These are phyloP conservation scores for Tolypocladium tundrense DNA, from an alignment of 2,329 filamentous ascomycete species.

Conservation along the genomic window DNA sequence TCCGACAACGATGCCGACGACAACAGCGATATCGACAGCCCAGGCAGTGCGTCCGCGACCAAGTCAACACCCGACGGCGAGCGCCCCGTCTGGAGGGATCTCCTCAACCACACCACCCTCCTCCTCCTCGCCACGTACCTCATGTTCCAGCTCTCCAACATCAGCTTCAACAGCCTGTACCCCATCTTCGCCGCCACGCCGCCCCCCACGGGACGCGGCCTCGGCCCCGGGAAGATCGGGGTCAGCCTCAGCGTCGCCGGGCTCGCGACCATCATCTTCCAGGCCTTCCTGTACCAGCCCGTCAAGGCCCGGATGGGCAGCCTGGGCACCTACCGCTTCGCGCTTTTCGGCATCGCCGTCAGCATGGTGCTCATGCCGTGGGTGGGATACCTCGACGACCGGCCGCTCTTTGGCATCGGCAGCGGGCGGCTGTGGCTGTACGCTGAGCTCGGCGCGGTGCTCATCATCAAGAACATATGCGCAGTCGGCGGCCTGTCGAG, in stretches of 20 bases:
- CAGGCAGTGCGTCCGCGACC: not conserved
- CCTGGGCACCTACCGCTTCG: slow-evolving; percentile 69
- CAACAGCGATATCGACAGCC: slow-evolving; percentile 9
- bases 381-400: slow-evolving; percentile 64
- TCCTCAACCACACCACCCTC: slow-evolving; percentile 74
- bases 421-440: slow-evolving; percentile 63
- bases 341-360: slow-evolving; percentile 68
- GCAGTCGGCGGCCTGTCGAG: slow-evolving; percentile 84
- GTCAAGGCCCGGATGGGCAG: slow-evolving; percentile 76
- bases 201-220: slow-evolving; percentile 63
- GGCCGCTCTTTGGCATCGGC: slow-evolving; percentile 45
- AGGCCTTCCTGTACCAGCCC: slow-evolving; percentile 73
- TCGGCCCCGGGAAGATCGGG: slow-evolving; percentile 74
- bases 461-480: slow-evolving; percentile 84
- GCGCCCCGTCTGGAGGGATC: slow-evolving; percentile 35
- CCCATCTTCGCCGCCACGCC: slow-evolving; percentile 78
- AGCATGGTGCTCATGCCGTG: slow-evolving; percentile 85
- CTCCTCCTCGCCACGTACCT: slow-evolving; percentile 77
- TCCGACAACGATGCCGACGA: slow-evolving; percentile 15
- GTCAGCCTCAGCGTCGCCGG: slow-evolving; percentile 78
- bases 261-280: slow-evolving; percentile 77
- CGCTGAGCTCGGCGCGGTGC: slow-evolving; percentile 64
- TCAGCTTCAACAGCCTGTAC: slow-evolving; percentile 90
- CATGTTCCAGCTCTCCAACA: slow-evolving; percentile 87
- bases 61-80: slow-evolving; percentile 5